Base-by-base conservation (phyloP, 139 green algal species). In the Chlorella ohadii region DNA sequence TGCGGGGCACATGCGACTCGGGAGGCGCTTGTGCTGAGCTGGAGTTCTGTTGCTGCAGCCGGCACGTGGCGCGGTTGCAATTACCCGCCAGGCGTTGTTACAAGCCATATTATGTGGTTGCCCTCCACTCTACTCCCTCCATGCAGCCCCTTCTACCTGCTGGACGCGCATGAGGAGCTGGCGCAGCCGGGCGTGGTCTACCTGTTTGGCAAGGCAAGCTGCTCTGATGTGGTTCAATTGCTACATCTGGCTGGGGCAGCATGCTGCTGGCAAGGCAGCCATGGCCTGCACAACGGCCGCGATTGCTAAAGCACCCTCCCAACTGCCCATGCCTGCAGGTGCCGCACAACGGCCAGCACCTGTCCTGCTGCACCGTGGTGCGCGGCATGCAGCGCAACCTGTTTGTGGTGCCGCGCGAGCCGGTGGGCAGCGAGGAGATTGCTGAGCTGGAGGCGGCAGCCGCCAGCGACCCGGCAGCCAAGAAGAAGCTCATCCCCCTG, bases 201-300 rank as follows among this genome's bases (percentile, higher is more conserved):
- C 80, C 88, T 99, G 23, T 98, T 99, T 87, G 96, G 97, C 84
- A 99, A 99, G 93, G 93, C 97, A 36, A 67, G 59, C 15, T 59
- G 12, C 51, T 59, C 25, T 13, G 1, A 27, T 25, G 61, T n/a
- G n/a, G n/a, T n/a, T n/a, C n/a, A n/a, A n/a, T n/a, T n/a, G n/a
- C n/a, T n/a, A n/a, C n/a, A n/a, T n/a, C 39, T 33, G 44, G 38
- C n/a, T 12, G 64, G 15, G 0, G 28, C 28, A 36, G 6, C 25
- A 31, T 27, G 31, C 25, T 68, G 59, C 44, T 59, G 51, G 51
- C 51, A 59, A 28, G 34, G 65, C 17, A 19, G 22, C 61, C n/a
- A 31, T 67, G 61, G 61, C 61, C 13, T 33, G 22, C 61, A 67
- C 61, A 13, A n/a, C n/a, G n/a, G n/a, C n/a, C n/a, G n/a, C n/a